These are phyloP conservation scores for Vitis labrusca DNA, from an alignment of 164 flowering plant genomes.

Conservation along the genomic window DNA sequence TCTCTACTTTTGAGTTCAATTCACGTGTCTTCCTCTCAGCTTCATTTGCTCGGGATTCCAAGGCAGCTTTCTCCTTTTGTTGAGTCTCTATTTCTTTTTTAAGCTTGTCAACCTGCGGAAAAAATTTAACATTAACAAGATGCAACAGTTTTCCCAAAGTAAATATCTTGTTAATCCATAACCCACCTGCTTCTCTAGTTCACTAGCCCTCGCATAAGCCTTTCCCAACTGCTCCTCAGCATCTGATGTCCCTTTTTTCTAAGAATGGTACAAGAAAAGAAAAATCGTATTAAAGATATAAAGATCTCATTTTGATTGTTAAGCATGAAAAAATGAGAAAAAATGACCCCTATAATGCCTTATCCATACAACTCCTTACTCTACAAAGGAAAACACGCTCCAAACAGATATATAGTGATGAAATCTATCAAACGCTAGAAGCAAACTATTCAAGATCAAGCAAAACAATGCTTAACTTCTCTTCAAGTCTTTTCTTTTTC, in stretches of 20 bases:
- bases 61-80: conserved; percentile 42
- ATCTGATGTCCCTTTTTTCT: conserved; percentile 69
- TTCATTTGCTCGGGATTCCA: conserved; percentile 46
- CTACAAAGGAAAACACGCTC: no score
- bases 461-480: no score
- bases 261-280: not conserved
- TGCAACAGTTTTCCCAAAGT: not conserved
- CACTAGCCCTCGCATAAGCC: conserved; percentile 77
- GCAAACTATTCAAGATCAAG: not conserved
- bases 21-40: conserved; percentile 56
- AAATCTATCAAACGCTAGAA: not conserved
- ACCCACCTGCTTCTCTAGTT: conserved; percentile 78
- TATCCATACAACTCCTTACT: no score
- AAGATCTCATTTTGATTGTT: not conserved
- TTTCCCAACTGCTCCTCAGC: conserved; percentile 61
- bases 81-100: conserved; percentile 54
- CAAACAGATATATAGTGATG: not conserved
- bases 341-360: not conserved
- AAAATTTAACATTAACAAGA: conserved; percentile 7
- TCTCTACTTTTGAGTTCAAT: conserved; percentile 48
- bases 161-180: not conserved
- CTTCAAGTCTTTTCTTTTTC: no score
- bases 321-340: not conserved
- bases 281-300: not conserved
- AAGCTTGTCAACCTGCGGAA: conserved; percentile 57